Evolutionary conservation across 1,284 basidiomycete genomes (phyloP), one percentile per base, ranked within the genome.

Genomic region (Ceratobasidium sp.): DNA sequence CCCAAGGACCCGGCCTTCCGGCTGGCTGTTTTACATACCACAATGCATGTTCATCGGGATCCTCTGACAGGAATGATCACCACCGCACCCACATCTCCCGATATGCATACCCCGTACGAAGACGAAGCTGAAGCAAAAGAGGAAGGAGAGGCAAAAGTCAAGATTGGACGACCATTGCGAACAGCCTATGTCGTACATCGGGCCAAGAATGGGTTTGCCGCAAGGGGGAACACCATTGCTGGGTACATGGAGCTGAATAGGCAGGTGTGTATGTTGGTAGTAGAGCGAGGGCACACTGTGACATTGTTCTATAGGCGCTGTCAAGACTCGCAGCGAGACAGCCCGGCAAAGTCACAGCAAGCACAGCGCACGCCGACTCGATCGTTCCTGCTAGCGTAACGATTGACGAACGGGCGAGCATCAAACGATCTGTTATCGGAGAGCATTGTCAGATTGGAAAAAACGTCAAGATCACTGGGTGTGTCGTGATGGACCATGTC

Each of bases 381-480:
- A 86, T 94, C 72, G 84, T 98, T 14, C 94, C 92, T 6, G 88
- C 89, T 57, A 93, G 90, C 2, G 92, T 92, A 10, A 88, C 88
- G 62, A 85, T 99, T 5, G 91, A 90, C 5, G 96, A 98, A 78
- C 89, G 90, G 53, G 89, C 92, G 21, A 90, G 84, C 39, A 90
- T 99, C 80, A 98, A 97, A 80, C 91, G 91, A 76, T 92, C 91
- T 8, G 86, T 96, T 26, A 87, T 98, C 28, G 97, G 97, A 4
- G 87, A 90, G 74, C 94, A 96, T 78, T 97, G 94, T 77, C 82
- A 89, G 26, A 93, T 98, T 74, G 96, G 95, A 12, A 93, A 90
- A 79, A 91, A 91, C 82, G 91, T 87, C 34, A 95, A 91, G 80
- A 88, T 98, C 71, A 86, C 85, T 0, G 92, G 93, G n/a, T 96